Base-by-base conservation (phyloP, 805 yeast species). In the Lipomyces lipofer region DNA sequence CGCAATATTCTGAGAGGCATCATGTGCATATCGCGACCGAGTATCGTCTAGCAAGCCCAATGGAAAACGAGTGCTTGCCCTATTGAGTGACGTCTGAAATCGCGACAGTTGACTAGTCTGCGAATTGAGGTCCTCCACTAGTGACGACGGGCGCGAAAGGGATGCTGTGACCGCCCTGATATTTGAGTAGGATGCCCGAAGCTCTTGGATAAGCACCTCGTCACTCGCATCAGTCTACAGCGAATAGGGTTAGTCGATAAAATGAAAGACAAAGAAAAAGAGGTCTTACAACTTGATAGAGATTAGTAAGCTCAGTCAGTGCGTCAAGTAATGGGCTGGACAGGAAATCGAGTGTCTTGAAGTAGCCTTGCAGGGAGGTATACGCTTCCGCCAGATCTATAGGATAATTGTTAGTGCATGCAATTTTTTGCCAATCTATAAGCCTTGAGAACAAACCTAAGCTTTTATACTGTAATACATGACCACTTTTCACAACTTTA, bases 41-140 rank as follows among this genome's bases (percentile, higher is more conserved):
- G 67, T 66, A 15, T 69, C 70, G 48, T 71, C 75, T 15, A 70
- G 64, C 56, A 64, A 54, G 5, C 64, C 68, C 45, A 64, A 47
- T 7, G 69, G 69, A 69, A 32, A 52, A 50, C 48, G 57, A 60
- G 13, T 68, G 56, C 47, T 56, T 54, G 27, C 54, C 54, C 28
- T 68, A 63, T 35, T 53, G 22, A 28, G 60, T 58, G 59, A 45
- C n/a, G 43, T 46, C 27, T 66, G 67, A 13, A 62, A 50, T 29
- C 52, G 60, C 13, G 43, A 39, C 19, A 70, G 43, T n/a, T 51
- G 48, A 4, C 6, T 19, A n/a, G 66, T 63, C 28, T 64, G 62
- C 10, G 52, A 52, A n/a, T 48, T 42, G 30, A 72, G 59, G 25
- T 66, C 65, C 12, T 48, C 47, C 3, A 69, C 65, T 22, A 68